Percentiles rank a stretch among this genome's conserved stretches.
Conservation (phyloP, 768 basidiomycete species). For the Tricholoma hemisulphureum region DNA sequence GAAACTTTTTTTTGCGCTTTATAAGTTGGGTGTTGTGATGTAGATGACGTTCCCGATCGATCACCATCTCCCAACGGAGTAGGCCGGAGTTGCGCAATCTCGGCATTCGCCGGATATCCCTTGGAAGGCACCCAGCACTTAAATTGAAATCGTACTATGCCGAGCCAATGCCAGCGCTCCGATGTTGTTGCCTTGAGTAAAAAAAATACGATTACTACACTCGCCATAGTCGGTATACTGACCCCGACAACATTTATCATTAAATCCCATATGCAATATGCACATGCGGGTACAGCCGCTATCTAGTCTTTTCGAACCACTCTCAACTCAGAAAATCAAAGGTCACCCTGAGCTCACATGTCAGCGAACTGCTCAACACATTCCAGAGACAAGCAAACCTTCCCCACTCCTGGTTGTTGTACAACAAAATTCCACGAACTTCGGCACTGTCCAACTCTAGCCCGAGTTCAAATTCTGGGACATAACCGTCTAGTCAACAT, state of each 20-base stretch:
- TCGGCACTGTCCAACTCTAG: slow-evolving; percentile 84
- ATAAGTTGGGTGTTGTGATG: slow-evolving; percentile 30
- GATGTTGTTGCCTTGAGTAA: too few relatives aligned
- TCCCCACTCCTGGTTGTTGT: slow-evolving; percentile 79
- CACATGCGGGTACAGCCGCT: too few relatives aligned
- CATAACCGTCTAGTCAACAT: slow-evolving; percentile 8
- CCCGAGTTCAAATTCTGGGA: slow-evolving; percentile 81
- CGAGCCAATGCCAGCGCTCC: not conserved
- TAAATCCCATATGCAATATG: not conserved
- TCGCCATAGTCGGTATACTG: too few relatives aligned
- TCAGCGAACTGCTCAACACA: slow-evolving; percentile 13
- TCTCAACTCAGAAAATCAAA: slow-evolving; percentile 47
- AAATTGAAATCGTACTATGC: not conserved
- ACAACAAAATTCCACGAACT: slow-evolving; percentile 76
- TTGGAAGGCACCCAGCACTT: not conserved
- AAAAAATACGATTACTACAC: too few relatives aligned
- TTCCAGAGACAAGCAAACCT: slow-evolving; percentile 44
- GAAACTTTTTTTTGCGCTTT: slow-evolving; percentile 33
- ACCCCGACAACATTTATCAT: too few relatives aligned
- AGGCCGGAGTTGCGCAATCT: slow-evolving; percentile 17
- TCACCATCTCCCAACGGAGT: slow-evolving; percentile 17
- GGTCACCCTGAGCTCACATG: slow-evolving; percentile 35
- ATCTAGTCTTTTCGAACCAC: too few relatives aligned
- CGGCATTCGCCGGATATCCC: slow-evolving; percentile 30
- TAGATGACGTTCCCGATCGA: slow-evolving; percentile 27